Evolutionary conservation across 2,329 filamentous ascomycete genomes (phyloP).

Genomic region (Fusarium sacchari): DNA sequence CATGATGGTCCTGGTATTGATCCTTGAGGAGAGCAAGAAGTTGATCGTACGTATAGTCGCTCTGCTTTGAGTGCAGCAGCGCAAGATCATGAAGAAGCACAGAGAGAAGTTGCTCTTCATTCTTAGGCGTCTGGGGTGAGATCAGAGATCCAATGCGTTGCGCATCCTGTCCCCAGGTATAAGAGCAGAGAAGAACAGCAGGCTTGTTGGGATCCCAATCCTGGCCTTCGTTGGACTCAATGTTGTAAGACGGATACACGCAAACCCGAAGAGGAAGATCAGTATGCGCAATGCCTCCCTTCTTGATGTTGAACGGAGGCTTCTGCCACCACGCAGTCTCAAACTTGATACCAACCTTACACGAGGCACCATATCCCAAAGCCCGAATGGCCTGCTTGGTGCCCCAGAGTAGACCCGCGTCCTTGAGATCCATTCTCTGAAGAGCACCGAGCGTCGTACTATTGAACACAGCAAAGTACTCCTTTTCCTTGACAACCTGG

Average conservation of each 20-base stretch:
- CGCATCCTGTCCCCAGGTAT: slow-evolving; percentile 37
- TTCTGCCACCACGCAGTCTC: slow-evolving; percentile 43
- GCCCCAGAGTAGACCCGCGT: slow-evolving; percentile 42
- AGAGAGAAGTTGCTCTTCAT: slow-evolving; percentile 19
- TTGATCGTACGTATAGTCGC: neutral
- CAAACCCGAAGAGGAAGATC: slow-evolving; percentile 47
- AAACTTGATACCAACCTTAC: slow-evolving; percentile 50
- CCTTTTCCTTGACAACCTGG: neutral
- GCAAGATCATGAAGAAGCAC: slow-evolving; percentile 30
- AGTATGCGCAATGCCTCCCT: slow-evolving; percentile 26
- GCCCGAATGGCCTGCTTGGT: slow-evolving; percentile 46
- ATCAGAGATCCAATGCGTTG: slow-evolving; percentile 28
- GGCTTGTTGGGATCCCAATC: slow-evolving; percentile 8
- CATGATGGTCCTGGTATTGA: slow-evolving; percentile 27
- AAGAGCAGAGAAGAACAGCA: slow-evolving; percentile 32
- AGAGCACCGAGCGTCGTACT: slow-evolving; percentile 29
- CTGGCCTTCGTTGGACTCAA: neutral
- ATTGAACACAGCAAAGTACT: slow-evolving; percentile 37
- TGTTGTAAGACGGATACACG: slow-evolving; percentile 48
- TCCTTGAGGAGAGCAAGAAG: neutral
- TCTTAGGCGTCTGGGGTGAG: slow-evolving; percentile 8
- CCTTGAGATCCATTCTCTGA: slow-evolving; percentile 33
- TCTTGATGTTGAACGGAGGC: neutral
- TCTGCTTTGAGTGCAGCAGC: slow-evolving; percentile 12
- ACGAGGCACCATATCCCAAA: slow-evolving; percentile 44